Conservation (phyloP, 2,329 filamentous ascomycete genomes). For the Akanthomyces uredinophilus region DNA sequence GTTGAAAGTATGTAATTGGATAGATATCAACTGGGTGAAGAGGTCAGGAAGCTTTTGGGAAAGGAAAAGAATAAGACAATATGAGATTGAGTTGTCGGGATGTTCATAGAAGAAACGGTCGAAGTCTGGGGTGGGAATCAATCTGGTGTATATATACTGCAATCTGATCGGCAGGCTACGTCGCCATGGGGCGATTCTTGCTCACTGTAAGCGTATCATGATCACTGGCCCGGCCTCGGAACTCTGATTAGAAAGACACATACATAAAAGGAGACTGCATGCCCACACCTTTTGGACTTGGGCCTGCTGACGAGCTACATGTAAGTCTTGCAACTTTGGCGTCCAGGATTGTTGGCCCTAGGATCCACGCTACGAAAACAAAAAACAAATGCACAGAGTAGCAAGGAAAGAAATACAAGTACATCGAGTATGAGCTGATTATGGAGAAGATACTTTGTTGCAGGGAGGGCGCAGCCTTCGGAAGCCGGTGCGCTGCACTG, state of each 20-base stretch:
- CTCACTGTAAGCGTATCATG: not conserved
- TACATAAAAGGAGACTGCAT: not conserved
- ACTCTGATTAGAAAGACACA: not conserved
- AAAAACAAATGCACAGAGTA: not conserved
- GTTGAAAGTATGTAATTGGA: not conserved
- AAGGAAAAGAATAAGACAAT: not conserved
- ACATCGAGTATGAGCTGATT: not conserved
- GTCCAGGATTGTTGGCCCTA: constrained; percentile 5
- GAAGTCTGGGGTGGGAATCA: constrained; percentile 16
- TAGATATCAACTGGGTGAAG: not conserved
- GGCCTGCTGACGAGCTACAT: not conserved
- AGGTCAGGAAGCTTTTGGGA: not conserved
- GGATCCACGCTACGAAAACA: constrained; percentile 2
- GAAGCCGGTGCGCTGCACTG: not conserved
- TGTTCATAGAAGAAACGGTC: constrained; percentile 20
- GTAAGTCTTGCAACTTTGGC: constrained; percentile 5
- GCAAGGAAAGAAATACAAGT: not conserved
- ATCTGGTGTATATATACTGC: constrained; percentile 16
- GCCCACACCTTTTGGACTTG: not conserved
- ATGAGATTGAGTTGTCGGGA: not conserved
- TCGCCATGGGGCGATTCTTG: not conserved
- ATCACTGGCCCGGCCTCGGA: not conserved
- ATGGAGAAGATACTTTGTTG: not conserved
- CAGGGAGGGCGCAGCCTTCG: not conserved
- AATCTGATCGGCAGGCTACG: not conserved